phyloP scores from a whole-genome alignment of 441 rosid genomes.

The Eutrema salsugineum region DNA sequence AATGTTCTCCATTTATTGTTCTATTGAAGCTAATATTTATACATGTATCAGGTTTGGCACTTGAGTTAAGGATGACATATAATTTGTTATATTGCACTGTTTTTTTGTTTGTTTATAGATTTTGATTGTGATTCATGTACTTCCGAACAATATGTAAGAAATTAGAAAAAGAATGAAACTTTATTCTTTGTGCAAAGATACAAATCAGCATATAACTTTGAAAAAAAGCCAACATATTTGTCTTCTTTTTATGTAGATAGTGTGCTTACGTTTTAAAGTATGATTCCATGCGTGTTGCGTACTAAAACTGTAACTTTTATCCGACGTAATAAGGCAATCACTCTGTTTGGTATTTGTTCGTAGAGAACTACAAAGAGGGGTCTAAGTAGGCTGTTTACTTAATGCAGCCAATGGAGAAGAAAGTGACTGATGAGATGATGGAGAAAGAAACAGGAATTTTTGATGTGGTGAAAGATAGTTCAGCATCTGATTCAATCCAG shows the following conservation, averaged over 20 bases:
- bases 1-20: too few relatives aligned
- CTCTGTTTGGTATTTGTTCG: not conserved
- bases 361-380: not conserved
- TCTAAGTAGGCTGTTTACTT: not conserved
- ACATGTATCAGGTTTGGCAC: too few relatives aligned
- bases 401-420: not conserved
- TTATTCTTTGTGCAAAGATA: not conserved
- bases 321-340: not conserved
- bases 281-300: not conserved
- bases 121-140: too few relatives aligned
- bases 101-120: too few relatives aligned
- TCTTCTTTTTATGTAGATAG: not conserved
- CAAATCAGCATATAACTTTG: not conserved
- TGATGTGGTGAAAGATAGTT: too few relatives aligned
- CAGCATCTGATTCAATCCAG: not conserved
- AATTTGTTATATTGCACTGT: too few relatives aligned
- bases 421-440: not conserved
- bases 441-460: not conserved
- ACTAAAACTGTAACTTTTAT: not conserved
- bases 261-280: not conserved
- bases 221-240: not conserved
- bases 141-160: not conserved
- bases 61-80: too few relatives aligned
- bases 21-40: too few relatives aligned
- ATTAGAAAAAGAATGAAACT: not conserved